These are phyloP conservation scores for Phytophthora pistaciae DNA, from an alignment of 352 stramenopile species.

Conservation along the genomic window DNA sequence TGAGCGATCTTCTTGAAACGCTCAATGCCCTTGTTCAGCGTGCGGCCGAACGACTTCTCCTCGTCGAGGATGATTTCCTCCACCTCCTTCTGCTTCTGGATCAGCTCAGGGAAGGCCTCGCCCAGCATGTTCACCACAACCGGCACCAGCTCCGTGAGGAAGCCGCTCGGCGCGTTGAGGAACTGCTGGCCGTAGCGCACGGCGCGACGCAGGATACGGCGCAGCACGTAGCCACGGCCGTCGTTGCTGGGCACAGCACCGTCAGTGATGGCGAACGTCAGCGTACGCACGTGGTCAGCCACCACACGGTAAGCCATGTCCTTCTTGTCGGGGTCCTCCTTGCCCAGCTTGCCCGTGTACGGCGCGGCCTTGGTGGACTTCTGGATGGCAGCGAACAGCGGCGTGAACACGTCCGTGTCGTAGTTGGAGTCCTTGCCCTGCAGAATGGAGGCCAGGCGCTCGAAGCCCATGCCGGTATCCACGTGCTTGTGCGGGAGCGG, in stretches of 20 bases:
- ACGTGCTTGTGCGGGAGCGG: conserved; percentile 97
- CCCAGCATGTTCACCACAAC: conserved; percentile 95
- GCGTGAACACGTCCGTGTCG: conserved; percentile 98
- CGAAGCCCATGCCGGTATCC: conserved; percentile 99
- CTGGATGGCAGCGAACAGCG: conserved; percentile 96
- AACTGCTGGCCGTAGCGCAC: conserved; percentile 99
- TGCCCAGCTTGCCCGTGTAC: conserved; percentile 89
- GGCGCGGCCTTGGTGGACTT: conserved; percentile 75
- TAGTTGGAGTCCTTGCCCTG: conserved; percentile 98
- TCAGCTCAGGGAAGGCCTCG: conserved; percentile 97
- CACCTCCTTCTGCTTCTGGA: conserved; percentile 90
- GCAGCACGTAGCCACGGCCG: conserved; percentile 98
- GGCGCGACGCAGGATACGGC: conserved; percentile 97
- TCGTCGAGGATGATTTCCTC: conserved; percentile 97
- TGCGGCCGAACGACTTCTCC: conserved; percentile 96
- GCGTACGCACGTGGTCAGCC: conserved; percentile 98
- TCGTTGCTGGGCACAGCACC: conserved; percentile 97
- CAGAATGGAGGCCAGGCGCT: conserved; percentile 93
- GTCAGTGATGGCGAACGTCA: conserved; percentile 98
- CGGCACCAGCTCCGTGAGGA: conserved; percentile 95
- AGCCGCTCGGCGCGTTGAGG: conserved; percentile 95
- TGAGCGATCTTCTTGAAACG: conserved; percentile 91
- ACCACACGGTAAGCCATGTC: conserved; percentile 96
- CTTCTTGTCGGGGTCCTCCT: conserved; percentile 90
- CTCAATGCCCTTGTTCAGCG: conserved; percentile 95